Conservation (phyloP, 2,329 filamentous ascomycete species). For the Aspergillus candidus region DNA sequence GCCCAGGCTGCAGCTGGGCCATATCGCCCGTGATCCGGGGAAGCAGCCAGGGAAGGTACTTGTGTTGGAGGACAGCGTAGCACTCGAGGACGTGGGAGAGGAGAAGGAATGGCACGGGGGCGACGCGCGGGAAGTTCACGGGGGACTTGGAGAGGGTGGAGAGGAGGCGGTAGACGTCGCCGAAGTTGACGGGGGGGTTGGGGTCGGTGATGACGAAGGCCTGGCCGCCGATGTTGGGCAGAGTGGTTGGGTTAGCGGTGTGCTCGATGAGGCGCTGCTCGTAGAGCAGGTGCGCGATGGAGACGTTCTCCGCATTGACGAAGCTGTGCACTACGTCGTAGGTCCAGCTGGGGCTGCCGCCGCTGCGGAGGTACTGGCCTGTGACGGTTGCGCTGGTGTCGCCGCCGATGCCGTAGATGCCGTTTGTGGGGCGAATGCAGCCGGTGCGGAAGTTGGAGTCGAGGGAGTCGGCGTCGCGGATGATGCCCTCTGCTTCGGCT, state of each 20-base stretch:
- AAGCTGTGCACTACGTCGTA: constrained; percentile 45
- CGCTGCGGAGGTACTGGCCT: constrained; percentile 34
- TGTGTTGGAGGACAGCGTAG: constrained; percentile 25
- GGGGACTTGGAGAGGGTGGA: constrained; percentile 26
- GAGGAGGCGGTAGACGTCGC: constrained; percentile 27
- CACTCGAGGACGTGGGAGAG: constrained; percentile 27
- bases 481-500: constrained; percentile 46
- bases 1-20: constrained; percentile 25
- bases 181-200: constrained; percentile 38
- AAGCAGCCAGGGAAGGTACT: constrained; percentile 21
- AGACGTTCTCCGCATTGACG: constrained; percentile 48
- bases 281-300: constrained; percentile 49
- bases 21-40: constrained; percentile 23
- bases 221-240: constrained; percentile 37
- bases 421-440: constrained; percentile 49
- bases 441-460: constrained; percentile 46
- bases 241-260: constrained; percentile 8
- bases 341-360: constrained; percentile 41
- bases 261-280: constrained; percentile 46
- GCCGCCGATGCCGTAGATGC: constrained; percentile 47
- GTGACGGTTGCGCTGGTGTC: constrained; percentile 36
- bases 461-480: constrained; percentile 41
- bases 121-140: constrained; percentile 20
- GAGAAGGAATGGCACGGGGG: constrained; percentile 23
- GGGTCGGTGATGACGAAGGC: constrained; percentile 49